phyloP scores from a whole-genome alignment of 2,329 filamentous ascomycete species.

The Phialophora tarda region DNA sequence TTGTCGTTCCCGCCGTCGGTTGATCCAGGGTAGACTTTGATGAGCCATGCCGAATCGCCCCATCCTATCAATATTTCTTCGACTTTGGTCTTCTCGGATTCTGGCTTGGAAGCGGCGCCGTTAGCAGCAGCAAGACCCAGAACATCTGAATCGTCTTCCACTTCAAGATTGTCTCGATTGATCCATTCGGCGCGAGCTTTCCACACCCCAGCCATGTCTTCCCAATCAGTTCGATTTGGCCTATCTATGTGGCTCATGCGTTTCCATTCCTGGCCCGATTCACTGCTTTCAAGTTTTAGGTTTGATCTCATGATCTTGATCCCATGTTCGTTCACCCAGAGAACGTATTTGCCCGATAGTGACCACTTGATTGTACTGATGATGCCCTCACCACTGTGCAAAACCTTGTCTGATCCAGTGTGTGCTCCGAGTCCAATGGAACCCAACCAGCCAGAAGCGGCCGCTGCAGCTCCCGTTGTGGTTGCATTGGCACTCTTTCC shows the following conservation, averaged over 20 bases:
- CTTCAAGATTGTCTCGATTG: constrained; percentile 78
- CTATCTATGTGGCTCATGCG: constrained; percentile 89
- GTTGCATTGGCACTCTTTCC: constrained; percentile 84
- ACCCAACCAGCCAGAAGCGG: constrained; percentile 89
- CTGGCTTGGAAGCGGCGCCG: constrained; percentile 49
- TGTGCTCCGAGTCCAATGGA: constrained; percentile 80
- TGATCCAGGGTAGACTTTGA: constrained; percentile 84
- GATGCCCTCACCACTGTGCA: constrained; percentile 90
- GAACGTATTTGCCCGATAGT: constrained; percentile 85
- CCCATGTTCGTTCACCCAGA: constrained; percentile 94
- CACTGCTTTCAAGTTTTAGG: constrained; percentile 74
- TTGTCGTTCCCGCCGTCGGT: constrained; percentile 70
- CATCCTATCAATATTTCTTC: constrained; percentile 92
- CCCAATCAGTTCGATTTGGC: constrained; percentile 85
- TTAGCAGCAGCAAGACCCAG: constrained; percentile 46
- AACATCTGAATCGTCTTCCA: constrained; percentile 63
- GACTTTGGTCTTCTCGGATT: constrained; percentile 50
- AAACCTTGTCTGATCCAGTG: constrained; percentile 79
- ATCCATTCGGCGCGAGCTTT: constrained; percentile 93
- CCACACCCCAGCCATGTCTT: constrained; percentile 96
- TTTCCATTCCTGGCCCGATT: constrained; percentile 89
- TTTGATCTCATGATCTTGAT: constrained; percentile 98
- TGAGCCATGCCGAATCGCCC: constrained; percentile 95
- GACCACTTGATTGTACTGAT: constrained; percentile 97
- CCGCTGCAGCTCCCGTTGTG: constrained; percentile 80